Evolutionary conservation across 441 rosid genomes (phyloP), one percentile per base, ranked within the genome.

Genomic region (Biscutella auriculata): DNA sequence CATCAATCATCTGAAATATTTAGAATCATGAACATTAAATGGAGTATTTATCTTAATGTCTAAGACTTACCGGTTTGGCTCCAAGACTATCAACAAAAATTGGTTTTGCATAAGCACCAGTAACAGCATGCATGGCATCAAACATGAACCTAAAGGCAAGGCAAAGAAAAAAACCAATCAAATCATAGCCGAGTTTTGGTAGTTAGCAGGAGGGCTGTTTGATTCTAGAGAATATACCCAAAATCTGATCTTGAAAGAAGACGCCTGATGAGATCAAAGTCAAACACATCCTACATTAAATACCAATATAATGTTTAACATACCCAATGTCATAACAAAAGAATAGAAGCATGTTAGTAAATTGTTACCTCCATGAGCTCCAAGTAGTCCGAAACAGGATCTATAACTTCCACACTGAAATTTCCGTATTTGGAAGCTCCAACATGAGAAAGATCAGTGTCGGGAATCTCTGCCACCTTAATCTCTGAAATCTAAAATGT

Each of bases 51-150:
- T 67, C 34, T 60, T 33, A 54, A 60, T 43, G 11, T 34, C 62
- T 40, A 41, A 35, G 52, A 47, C 72, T 43, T 82, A 89, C 96
- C 71, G 10, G 75, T 61, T 68, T 74, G 58, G 93, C 91, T 41
- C 86, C 91, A 62, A 93, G 78, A 73, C 75, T 87, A 70, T 87
- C 95, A 52, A 93, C 95, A 61, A 93, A 85, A 42, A 89, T 85
- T 48, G 93, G 97, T 70, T 85, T 88, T 15, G 95, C 96, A 78
- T 89, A 87, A 57, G 97, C 93, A 73, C 96, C 97, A 39, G 96
- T 79, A 63, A 93, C 96, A 54, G 99, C 99, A 76, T 85, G 93
- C 96, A 93, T 93, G 64, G 97, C 97, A 76, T 89, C 99, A 68
- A 83, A 89, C 63, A 63, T 73, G 60, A 87, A 89, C 81, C 97